These are phyloP conservation scores for Hippophae rhamnoides DNA, from an alignment of 306 rosid genomes.

Conservation along the genomic window DNA sequence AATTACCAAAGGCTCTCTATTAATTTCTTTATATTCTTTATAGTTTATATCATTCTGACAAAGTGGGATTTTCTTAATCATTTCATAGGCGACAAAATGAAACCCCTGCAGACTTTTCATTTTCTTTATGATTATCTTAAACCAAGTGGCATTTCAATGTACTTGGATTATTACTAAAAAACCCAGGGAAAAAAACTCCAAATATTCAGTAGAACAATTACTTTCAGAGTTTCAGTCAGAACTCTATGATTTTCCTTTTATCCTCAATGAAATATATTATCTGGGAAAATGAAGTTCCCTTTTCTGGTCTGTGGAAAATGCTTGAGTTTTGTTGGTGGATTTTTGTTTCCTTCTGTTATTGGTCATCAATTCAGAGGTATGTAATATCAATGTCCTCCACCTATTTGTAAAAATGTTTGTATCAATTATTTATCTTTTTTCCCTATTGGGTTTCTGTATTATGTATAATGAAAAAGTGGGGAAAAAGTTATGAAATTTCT, in stretches of 20 bases:
- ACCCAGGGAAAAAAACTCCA: constrained; percentile 2
- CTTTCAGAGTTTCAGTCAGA: neutral
- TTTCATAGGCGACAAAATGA: constrained; percentile 15
- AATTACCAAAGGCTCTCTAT: neutral
- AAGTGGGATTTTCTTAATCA: constrained; percentile 23
- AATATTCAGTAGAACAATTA: neutral
- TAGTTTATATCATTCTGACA: constrained; percentile 9
- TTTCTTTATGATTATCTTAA: constrained; percentile 14
- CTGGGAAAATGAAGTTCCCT: neutral
- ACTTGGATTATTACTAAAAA: neutral
- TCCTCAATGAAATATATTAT: neutral
- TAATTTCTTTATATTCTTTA: neutral
- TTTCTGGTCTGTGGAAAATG: constrained; percentile 7
- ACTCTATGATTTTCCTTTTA: neutral
- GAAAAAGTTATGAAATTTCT: too few relatives aligned
- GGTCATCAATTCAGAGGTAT: constrained; percentile 16
- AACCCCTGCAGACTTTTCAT: constrained; percentile 2
- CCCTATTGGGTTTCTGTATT: neutral
- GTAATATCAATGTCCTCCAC: constrained; percentile 2
- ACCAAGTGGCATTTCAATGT: constrained; percentile 7
- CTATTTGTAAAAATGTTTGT: neutral
- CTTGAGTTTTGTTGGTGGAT: constrained; percentile 16
- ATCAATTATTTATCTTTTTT: neutral
- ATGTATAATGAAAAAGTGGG: too few relatives aligned
- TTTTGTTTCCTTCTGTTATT: constrained; percentile 1